Percentiles rank a stretch among this genome's conserved stretches.
Conservation (phyloP, 2,329 filamentous ascomycete genomes). For the Colletotrichum musicola region DNA sequence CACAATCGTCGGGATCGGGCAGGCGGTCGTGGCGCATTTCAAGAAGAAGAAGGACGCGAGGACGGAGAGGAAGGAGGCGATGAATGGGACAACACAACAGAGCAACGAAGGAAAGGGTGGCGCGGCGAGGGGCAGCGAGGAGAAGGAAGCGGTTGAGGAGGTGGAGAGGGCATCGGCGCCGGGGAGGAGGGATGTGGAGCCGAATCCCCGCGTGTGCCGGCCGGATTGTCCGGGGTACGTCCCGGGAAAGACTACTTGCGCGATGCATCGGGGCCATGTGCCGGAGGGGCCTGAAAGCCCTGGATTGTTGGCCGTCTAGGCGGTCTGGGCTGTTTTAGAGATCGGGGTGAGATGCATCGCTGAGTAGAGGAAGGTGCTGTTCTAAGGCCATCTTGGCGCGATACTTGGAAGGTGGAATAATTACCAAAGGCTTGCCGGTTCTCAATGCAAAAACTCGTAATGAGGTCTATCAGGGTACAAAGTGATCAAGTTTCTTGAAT, state of each 20-base stretch:
- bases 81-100: not conserved
- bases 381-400: not conserved
- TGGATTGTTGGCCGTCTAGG: not conserved
- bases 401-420: too few species aligned
- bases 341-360: too few species aligned
- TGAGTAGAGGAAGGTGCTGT: not conserved
- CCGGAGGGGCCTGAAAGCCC: not conserved
- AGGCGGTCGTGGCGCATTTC: not conserved
- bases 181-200: not conserved
- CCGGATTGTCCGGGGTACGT: not conserved
- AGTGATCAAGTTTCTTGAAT: too few species aligned
- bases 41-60: not conserved
- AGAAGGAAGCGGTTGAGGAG: not conserved
- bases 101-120: too few species aligned
- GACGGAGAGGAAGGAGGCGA: not conserved
- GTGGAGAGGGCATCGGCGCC: not conserved
- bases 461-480: too few species aligned
- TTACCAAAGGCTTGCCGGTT: too few species aligned
- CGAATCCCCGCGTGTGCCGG: not conserved
- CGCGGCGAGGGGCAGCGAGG: not conserved
- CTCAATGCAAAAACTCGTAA: too few species aligned
- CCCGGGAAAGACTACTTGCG: conserved; percentile 34
- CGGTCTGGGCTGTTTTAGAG: not conserved
- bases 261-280: not conserved
- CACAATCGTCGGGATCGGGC: not conserved